These are phyloP conservation scores for Annulohypoxylon nitens DNA, from an alignment of 495 filamentous ascomycete species.

Conservation along the genomic window DNA sequence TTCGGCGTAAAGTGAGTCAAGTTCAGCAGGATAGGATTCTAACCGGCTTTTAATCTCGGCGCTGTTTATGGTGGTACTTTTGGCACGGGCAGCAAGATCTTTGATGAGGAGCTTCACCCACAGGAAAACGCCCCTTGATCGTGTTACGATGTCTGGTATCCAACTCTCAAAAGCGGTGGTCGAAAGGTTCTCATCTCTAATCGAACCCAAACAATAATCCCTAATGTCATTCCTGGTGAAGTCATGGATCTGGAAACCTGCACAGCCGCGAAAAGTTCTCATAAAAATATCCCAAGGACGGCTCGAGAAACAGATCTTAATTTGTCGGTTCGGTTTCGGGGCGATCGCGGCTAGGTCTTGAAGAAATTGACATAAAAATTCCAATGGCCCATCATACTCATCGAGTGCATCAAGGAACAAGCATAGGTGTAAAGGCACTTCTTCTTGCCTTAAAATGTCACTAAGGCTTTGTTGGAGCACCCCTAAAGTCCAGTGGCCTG, in stretches of 20 bases:
- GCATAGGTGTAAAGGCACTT: slow-evolving; percentile 23
- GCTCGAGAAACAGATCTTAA: slow-evolving; percentile 40
- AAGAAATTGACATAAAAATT: slow-evolving; percentile 32
- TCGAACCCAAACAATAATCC: slow-evolving; percentile 41
- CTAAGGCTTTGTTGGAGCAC: slow-evolving; percentile 13
- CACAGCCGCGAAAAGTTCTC: neutral
- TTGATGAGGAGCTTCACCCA: slow-evolving; percentile 45
- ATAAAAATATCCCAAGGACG: slow-evolving; percentile 36
- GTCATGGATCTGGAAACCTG: slow-evolving; percentile 36
- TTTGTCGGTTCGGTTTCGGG: neutral
- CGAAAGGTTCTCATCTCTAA: slow-evolving; percentile 14
- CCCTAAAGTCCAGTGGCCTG: slow-evolving; percentile 3
- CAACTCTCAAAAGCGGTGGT: slow-evolving; percentile 14
- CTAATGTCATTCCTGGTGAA: slow-evolving; percentile 39
- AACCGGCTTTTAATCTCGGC: slow-evolving; percentile 6
- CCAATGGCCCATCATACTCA: slow-evolving; percentile 33
- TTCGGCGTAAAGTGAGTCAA: slow-evolving; percentile 25
- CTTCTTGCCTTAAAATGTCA: slow-evolving; percentile 20
- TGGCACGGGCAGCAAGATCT: slow-evolving; percentile 27
- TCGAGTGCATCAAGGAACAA: slow-evolving; percentile 42
- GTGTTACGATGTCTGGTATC: slow-evolving; percentile 27
- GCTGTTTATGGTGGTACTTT: neutral
- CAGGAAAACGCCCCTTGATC: slow-evolving; percentile 39
- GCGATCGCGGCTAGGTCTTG: slow-evolving; percentile 16
- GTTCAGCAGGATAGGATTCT: slow-evolving; percentile 29